Base-by-base conservation (phyloP, 768 basidiomycete species). In the Lentinula boryana region DNA sequence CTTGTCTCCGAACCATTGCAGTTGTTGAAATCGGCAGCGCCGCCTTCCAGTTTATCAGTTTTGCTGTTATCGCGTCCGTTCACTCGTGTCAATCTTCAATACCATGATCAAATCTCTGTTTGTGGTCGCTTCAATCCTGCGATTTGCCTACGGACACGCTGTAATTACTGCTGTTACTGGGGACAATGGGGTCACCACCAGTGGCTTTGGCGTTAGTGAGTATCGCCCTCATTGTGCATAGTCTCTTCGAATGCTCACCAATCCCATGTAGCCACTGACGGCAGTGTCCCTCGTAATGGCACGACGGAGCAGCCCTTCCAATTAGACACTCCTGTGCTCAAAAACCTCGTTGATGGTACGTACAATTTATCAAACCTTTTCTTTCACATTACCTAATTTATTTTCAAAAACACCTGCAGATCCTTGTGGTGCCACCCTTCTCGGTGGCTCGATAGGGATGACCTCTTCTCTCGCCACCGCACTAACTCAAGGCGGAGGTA, bases 241-340 rank as follows among this genome's bases (percentile, higher is more conserved):
- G 38, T 55, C 33, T 48, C 44, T 5, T 5, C 13, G 15, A 31
- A 1, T 38, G 23, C 21, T 33, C 6, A 41, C 36, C 32, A 13
- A 18, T 32, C 38, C 15, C 58, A 16, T 62, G 56, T 31, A 65
- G 64, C 56, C 41, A 63, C 51, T 48, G 62, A 41, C n/a, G 50
- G 50, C 6, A 52, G 50, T 50, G 60, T 63, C 2, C 68, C 67
- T 44, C 68, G 70, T 41, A 63, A 65, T 38, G 70, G 70, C 15
- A 68, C 68, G 21, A 63, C 62, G 32, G 65, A 66, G 36, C 63
- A 68, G 53, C 70, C 70, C 4, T 71, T 71, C 64, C 68, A 71
- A 62, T 59, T 66, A 27, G 68, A 69, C 49, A 69, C 67, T 3
- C 61, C 67, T 27, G 67, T 69, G 49, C 23, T 69, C 38, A 66